Percentiles rank a stretch among this genome's conserved stretches.
Evolutionary conservation across 31 red algal genomes (phyloP).

Genomic region (Asparagopsis taxiformis): DNA sequence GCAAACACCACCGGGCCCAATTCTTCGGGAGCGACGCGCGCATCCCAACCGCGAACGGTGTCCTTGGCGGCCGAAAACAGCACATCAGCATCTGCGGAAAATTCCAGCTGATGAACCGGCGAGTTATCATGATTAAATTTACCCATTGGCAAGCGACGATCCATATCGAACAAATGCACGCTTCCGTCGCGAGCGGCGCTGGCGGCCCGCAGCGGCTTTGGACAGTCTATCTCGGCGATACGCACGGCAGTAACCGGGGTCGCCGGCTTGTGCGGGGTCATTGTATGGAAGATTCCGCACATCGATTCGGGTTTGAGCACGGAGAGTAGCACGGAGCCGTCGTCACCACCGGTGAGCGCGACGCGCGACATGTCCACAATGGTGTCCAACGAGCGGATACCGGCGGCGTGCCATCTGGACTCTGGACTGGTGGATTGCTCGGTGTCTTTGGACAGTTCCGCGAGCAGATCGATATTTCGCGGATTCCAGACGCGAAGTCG

Average conservation of each 20-base stretch:
- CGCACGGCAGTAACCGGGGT: slow-evolving; percentile 31
- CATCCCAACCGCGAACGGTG: slow-evolving; percentile 57
- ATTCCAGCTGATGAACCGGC: slow-evolving; percentile 31
- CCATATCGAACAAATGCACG: slow-evolving; percentile 64
- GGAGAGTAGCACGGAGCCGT: slow-evolving; percentile 51
- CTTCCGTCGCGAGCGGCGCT: slow-evolving; percentile 21
- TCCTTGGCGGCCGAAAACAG: slow-evolving; percentile 48
- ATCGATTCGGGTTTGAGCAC: slow-evolving; percentile 54
- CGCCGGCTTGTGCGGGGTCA: slow-evolving; percentile 43
- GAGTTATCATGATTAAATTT: slow-evolving; percentile 27
- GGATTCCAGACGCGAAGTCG: slow-evolving; percentile 57
- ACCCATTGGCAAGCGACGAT: slow-evolving; percentile 58
- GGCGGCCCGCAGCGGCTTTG: slow-evolving; percentile 38
- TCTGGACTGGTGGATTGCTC: slow-evolving; percentile 32
- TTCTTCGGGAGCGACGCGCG: slow-evolving; percentile 55
- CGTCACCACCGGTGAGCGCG: slow-evolving; percentile 41
- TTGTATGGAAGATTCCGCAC: slow-evolving; percentile 52
- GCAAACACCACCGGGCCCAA: slow-evolving; percentile 35
- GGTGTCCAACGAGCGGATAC: slow-evolving; percentile 36
- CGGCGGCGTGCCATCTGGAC: slow-evolving; percentile 35
- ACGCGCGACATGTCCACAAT: slow-evolving; percentile 54
- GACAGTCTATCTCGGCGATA: slow-evolving; percentile 31
- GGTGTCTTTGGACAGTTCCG: slow-evolving; percentile 20
- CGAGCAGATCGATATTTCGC: slow-evolving; percentile 48
- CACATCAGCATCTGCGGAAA: slow-evolving; percentile 56